phyloP scores from a whole-genome alignment of 306 rosid genomes.

The Fragaria ananassa region DNA sequence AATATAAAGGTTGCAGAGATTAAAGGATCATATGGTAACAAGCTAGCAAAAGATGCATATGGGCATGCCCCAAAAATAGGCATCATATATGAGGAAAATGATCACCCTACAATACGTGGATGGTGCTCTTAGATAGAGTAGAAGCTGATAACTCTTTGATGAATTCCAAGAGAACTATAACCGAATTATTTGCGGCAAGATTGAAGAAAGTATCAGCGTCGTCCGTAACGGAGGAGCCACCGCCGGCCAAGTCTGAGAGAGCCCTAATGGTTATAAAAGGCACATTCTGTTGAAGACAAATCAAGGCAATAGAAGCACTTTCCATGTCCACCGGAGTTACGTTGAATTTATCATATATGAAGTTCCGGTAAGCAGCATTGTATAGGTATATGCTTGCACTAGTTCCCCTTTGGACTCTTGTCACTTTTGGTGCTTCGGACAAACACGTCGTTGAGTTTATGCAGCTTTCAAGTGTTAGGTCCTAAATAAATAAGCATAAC shows the following conservation, averaged over 20 bases:
- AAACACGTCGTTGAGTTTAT: constrained; percentile 47
- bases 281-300: constrained; percentile 13
- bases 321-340: constrained; percentile 46
- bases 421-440: constrained; percentile 34
- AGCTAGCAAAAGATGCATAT: neutral
- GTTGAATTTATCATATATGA: constrained; percentile 37
- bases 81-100: too few species aligned
- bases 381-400: constrained; percentile 40
- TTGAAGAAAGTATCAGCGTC: neutral
- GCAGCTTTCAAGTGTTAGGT: constrained; percentile 25
- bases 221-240: neutral
- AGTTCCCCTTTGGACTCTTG: constrained; percentile 34
- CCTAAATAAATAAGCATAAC: neutral
- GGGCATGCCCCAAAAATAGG: neutral
- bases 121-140: neutral
- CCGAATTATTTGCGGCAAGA: constrained; percentile 3
- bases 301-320: constrained; percentile 44
- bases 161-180: neutral
- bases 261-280: constrained; percentile 8
- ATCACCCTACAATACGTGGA: neutral
- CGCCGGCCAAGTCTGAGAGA: neutral
- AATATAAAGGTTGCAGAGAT: neutral
- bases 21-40: neutral
- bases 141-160: neutral
- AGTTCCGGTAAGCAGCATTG: constrained; percentile 36